Conservation (phyloP, 495 filamentous ascomycete genomes). For the Lophiotrema nucula region DNA sequence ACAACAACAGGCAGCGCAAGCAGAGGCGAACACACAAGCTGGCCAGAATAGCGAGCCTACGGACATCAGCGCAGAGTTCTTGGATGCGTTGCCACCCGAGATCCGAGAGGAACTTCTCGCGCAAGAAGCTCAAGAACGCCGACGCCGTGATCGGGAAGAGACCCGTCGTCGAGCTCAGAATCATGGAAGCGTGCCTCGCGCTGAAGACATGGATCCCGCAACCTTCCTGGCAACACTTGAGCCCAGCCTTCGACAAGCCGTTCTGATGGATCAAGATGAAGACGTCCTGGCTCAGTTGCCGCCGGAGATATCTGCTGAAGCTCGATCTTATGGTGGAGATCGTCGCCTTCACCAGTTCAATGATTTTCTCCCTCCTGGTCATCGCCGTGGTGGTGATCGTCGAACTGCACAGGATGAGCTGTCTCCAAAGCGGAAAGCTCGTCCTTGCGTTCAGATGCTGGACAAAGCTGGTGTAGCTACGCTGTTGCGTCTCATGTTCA, state of each 20-base stretch:
- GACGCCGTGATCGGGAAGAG: constrained; percentile 81
- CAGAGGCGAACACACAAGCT: constrained; percentile 38
- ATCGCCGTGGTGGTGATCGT: constrained; percentile 27
- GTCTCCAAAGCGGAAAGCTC: constrained; percentile 57
- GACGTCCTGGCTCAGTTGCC: constrained; percentile 83
- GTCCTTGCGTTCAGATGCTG: constrained; percentile 87
- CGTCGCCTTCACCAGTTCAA: constrained; percentile 60
- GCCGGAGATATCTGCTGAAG: constrained; percentile 79
- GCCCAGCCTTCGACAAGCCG: constrained; percentile 76
- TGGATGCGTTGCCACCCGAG: constrained; percentile 86
- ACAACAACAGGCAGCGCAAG: not conserved
- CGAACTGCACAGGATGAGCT: constrained; percentile 21
- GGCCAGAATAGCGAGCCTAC: constrained; percentile 82
- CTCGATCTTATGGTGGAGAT: constrained; percentile 66
- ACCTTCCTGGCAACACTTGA: constrained; percentile 91
- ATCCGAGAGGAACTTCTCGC: constrained; percentile 86
- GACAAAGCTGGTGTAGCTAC: constrained; percentile 95
- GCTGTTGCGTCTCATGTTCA: constrained; percentile 92
- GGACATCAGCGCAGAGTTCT: constrained; percentile 90
- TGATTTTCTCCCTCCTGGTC: constrained; percentile 51
- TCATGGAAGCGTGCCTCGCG: constrained; percentile 53
- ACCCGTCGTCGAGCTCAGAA: constrained; percentile 58
- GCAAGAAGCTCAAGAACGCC: constrained; percentile 84
- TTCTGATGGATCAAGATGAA: constrained; percentile 88
- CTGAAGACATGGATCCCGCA: constrained; percentile 89